Base-by-base conservation (phyloP, 2,329 filamentous ascomycete genomes). In the Falciphora oryzae region DNA sequence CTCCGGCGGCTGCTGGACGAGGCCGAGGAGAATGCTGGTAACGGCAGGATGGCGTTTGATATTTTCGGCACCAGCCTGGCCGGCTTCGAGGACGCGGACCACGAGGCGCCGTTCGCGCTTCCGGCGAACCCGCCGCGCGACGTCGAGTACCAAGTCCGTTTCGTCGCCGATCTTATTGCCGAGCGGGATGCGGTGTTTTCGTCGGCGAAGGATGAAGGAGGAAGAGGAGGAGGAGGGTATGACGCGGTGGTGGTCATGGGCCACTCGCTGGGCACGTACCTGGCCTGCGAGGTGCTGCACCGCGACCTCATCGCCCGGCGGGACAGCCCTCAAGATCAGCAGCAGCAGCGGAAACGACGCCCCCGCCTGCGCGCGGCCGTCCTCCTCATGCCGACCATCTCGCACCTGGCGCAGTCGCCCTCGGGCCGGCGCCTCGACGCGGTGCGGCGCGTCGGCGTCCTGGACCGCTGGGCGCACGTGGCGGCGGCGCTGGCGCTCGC, bases 251-350 rank as follows among this genome's bases (percentile, higher is more conserved):
- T 92, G 10, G 76, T 93, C 22, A 83, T 90, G 62, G 90, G 89
- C 4, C 90, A 93, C 74, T 92, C 89, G 0, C 88, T 93, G 1
- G 90, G 90, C 29, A 79, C 85, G 13, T 93, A 90, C 72, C 88
- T 93, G 27, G 78, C 83, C 3, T 83, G 92, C 67, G 89, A 93
- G 73, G 76, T 90, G 35, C 83, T 91, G 61, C 79, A 86, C 66
- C 79, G 85, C 13, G 82, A 87, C 50, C 77, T 77, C 53, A 29
- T 57, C 22, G n/a, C 22, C 11, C 29, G 8, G 6, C 57, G 4
- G 16, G 59, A 16, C 18, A 53, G 58, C 25, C 13, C 57, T 7
- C 28, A 59, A 31, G 56, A 22, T 18, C 56, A 35, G 7, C 44
- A 59, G 62, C 63, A 60, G 35, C 25, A 56, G 62, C 29, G n/a